phyloP scores from a whole-genome alignment of 2,329 filamentous ascomycete genomes.

The Microascus cirrosus region DNA sequence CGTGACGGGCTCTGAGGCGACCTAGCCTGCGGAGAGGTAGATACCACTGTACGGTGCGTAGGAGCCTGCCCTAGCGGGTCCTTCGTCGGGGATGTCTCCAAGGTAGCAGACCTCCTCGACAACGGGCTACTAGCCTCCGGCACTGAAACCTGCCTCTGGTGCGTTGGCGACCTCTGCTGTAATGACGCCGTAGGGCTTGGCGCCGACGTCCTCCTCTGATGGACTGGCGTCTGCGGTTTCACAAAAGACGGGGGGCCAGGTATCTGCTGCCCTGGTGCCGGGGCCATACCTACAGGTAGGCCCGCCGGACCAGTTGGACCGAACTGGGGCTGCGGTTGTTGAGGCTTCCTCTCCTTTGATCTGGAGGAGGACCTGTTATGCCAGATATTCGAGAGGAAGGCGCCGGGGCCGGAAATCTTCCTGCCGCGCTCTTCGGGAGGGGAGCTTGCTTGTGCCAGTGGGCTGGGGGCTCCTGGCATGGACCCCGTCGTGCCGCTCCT shows the following conservation, averaged over 20 bases:
- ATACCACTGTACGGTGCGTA: not conserved
- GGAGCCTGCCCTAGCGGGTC: not conserved
- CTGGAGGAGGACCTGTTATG: conserved; percentile 11
- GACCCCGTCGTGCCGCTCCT: conserved; percentile 12
- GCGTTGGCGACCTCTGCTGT: not conserved
- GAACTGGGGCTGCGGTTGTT: not conserved
- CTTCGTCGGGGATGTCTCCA: not conserved
- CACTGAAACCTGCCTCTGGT: not conserved
- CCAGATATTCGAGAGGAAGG: conserved; percentile 12
- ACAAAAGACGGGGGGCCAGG: not conserved
- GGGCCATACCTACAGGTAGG: not conserved
- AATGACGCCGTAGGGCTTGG: not conserved
- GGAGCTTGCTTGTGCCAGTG: not conserved
- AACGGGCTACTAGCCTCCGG: not conserved
- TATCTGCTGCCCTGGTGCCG: not conserved
- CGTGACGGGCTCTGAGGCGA: not conserved
- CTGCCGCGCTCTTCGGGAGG: conserved; percentile 11
- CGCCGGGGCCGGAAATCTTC: conserved; percentile 11
- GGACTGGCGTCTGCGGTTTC: not conserved
- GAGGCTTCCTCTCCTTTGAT: conserved; percentile 8
- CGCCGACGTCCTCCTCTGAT: not conserved
- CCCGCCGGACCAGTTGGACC: not conserved
- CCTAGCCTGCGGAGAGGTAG: not conserved
- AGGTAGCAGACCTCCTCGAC: not conserved
- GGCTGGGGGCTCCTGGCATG: conserved; percentile 3